Evolutionary conservation across 2,329 filamentous ascomycete species (phyloP).

Genomic region (Biscogniauxia sp.): DNA sequence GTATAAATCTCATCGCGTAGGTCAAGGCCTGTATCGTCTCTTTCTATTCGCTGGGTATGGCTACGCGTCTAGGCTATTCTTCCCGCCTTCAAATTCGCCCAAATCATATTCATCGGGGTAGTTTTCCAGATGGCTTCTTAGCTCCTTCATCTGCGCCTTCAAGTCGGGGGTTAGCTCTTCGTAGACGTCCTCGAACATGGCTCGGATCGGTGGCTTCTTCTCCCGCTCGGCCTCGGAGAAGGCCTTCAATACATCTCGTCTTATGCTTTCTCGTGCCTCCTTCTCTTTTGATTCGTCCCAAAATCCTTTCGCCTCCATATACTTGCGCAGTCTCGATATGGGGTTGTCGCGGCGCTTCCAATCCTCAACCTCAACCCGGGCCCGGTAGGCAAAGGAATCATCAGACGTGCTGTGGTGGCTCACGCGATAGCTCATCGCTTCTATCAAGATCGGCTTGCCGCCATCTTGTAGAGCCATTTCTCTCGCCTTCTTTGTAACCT

Average conservation of each 20-base stretch:
- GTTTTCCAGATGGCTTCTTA: conserved; percentile 73
- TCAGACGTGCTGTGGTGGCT: conserved; percentile 96
- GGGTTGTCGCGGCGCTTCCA: conserved; percentile 93
- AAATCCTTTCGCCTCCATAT: conserved; percentile 76
- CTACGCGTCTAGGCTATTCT: conserved; percentile 54
- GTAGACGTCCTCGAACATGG: conserved; percentile 87
- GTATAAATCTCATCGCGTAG: not conserved
- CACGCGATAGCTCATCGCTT: conserved; percentile 98
- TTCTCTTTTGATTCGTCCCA: conserved; percentile 88
- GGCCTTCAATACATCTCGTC: conserved; percentile 76
- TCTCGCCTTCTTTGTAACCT: conserved; percentile 75
- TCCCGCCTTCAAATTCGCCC: conserved; percentile 70
- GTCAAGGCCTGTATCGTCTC: not conserved
- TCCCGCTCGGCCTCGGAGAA: conserved; percentile 81
- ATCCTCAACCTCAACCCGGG: conserved; percentile 89
- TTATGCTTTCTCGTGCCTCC: conserved; percentile 60
- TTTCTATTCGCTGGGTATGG: not conserved
- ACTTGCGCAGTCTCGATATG: conserved; percentile 81
- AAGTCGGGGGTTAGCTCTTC: conserved; percentile 81
- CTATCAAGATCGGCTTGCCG: conserved; percentile 81
- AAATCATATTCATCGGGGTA: conserved; percentile 95
- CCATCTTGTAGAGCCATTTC: conserved; percentile 75
- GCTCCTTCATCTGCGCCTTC: conserved; percentile 68
- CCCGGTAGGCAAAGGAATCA: conserved; percentile 94
- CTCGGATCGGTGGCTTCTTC: conserved; percentile 70